phyloP scores from a whole-genome alignment of 1,284 basidiomycete genomes.

The Sanghuangporus baumii region DNA sequence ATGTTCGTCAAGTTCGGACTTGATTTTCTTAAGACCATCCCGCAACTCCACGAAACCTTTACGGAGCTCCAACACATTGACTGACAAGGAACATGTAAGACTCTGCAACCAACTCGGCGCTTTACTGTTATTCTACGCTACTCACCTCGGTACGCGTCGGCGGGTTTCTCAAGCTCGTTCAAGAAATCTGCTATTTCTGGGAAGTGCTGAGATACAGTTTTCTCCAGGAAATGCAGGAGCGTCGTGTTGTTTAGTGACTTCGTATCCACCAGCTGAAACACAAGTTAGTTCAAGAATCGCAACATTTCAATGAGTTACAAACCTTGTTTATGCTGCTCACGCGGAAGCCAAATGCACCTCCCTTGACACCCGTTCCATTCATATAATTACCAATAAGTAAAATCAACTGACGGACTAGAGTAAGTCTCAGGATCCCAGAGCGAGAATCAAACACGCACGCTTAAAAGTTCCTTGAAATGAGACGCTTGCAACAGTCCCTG shows the following conservation, averaged over 20 bases:
- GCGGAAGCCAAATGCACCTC: conserved; percentile 96
- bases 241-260: conserved; percentile 94
- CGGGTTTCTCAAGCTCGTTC: conserved; percentile 84
- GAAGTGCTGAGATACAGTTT: conserved; percentile 86
- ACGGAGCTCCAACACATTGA: conserved; percentile 73
- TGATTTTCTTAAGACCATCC: conserved; percentile 75
- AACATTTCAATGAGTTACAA: conserved; percentile 9
- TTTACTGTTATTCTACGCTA: conserved; percentile 10
- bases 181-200: conserved; percentile 85
- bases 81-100: conserved; percentile 30
- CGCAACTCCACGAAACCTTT: conserved; percentile 69
- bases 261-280: conserved; percentile 84
- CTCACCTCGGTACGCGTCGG: conserved; percentile 89
- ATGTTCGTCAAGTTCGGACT: conserved; percentile 72
- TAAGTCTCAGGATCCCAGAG: neutral
- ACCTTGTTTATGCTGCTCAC: conserved; percentile 98
- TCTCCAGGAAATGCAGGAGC: conserved; percentile 90
- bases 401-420: conserved; percentile 59
- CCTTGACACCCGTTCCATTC: conserved; percentile 95
- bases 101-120: neutral
- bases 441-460: conserved; percentile 41
- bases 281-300: neutral
- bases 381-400: conserved; percentile 97
- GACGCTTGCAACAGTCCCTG: conserved; percentile 71
- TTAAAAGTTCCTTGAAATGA: conserved; percentile 83